phyloP scores from a whole-genome alignment of 495 filamentous ascomycete species.

The Amorphotheca resinae region DNA sequence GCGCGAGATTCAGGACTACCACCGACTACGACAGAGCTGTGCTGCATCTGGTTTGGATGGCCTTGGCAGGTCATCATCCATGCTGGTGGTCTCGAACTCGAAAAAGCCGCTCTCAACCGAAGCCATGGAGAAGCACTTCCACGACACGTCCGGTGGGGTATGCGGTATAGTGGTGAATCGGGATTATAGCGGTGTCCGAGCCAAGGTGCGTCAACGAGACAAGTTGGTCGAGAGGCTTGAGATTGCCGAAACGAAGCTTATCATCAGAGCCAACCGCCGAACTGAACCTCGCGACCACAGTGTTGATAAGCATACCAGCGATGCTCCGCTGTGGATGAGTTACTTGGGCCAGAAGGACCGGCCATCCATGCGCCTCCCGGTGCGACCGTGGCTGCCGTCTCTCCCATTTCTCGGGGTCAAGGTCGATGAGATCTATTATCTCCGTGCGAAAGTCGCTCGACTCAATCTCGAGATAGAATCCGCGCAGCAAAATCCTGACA shows the following conservation, averaged over 20 bases:
- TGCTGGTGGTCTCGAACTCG: constrained; percentile 5
- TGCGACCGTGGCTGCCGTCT: constrained; percentile 53
- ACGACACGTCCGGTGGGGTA: constrained; percentile 3
- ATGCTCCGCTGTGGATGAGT: constrained; percentile 51
- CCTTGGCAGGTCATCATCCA: constrained; percentile 34
- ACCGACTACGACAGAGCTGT: constrained; percentile 39
- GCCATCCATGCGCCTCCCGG: constrained; percentile 53
- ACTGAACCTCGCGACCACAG: constrained; percentile 36
- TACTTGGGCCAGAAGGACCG: constrained; percentile 56
- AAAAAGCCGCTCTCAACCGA: constrained; percentile 4
- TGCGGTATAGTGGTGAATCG: constrained; percentile 2
- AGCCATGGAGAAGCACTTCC: constrained; percentile 5
- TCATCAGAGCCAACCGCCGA: constrained; percentile 11
- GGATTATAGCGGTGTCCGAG: constrained; percentile 7
- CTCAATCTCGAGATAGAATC: constrained; percentile 64
- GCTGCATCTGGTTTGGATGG: constrained; percentile 62
- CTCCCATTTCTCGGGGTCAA: constrained; percentile 57
- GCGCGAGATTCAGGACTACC: constrained; percentile 55
- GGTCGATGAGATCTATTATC: constrained; percentile 64
- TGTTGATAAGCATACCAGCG: constrained; percentile 40
- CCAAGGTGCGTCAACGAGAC: constrained; percentile 9
- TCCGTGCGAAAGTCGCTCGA: constrained; percentile 55
- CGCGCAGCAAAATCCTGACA: constrained; percentile 55
- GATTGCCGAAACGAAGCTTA: constrained; percentile 10
- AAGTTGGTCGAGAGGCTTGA: constrained; percentile 7